Conservation (phyloP, 2,329 filamentous ascomycete species). For the Cladosporium sp. region DNA sequence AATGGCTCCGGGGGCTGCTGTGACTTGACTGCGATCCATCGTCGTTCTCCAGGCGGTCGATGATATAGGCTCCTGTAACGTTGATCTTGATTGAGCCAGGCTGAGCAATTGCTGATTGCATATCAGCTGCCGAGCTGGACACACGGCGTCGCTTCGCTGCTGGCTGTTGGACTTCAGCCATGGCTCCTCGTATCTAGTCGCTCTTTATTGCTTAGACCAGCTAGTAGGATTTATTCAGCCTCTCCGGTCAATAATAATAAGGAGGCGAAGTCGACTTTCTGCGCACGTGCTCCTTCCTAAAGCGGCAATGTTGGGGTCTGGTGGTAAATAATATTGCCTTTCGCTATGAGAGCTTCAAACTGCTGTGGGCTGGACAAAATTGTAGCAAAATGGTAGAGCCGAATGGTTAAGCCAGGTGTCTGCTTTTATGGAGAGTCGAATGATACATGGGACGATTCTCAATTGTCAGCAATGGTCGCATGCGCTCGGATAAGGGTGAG, state of each 20-base stretch:
- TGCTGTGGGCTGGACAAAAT: not conserved
- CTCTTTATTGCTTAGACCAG: not conserved
- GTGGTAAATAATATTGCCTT: not conserved
- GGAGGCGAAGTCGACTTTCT: conserved; percentile 9
- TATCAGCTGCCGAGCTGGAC: conserved; percentile 37
- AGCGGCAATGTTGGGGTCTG: conserved; percentile 8
- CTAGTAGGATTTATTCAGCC: not conserved
- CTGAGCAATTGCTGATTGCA: conserved; percentile 52
- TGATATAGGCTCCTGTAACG: conserved; percentile 92
- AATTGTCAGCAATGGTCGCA: conserved; percentile 6
- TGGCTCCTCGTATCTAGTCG: conserved; percentile 49
- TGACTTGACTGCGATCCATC: conserved; percentile 23
- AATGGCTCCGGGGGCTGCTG: conserved; percentile 36
- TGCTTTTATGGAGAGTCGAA: conserved; percentile 3
- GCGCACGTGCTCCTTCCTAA: conserved; percentile 14
- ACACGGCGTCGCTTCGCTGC: conserved; percentile 29
- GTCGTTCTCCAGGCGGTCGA: conserved; percentile 64
- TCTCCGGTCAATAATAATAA: conserved; percentile 1
- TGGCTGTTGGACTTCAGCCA: conserved; percentile 76
- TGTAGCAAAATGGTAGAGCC: not conserved
- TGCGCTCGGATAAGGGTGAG: not conserved
- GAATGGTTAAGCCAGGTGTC: conserved; percentile 5
- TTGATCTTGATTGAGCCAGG: conserved; percentile 83
- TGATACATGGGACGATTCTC: not conserved
- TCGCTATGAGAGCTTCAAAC: not conserved